Evolutionary conservation across 179 eudicot genomes (phyloP), one percentile per base, ranked within the genome.

Genomic region (Silene noctiflora): DNA sequence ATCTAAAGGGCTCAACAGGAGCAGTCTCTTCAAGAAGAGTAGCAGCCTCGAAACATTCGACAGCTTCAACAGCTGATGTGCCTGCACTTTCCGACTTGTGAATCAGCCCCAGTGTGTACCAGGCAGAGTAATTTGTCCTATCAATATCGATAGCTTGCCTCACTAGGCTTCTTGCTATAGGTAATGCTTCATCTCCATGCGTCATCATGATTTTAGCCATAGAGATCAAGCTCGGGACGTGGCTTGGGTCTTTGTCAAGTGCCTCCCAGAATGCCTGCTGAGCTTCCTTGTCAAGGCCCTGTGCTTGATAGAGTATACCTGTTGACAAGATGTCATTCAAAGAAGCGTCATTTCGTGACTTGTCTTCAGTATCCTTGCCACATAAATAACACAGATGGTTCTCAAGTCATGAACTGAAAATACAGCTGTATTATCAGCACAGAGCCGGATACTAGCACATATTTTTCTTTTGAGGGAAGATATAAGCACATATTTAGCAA

Each of bases 1-100:
- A 93, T 81, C 88, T 89, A 78, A 93, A 93, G 78, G 98, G 89
- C 81, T 95, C 98, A 63, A 93, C 80, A 6, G 99, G 97, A 64
- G 84, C 84, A n/a, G 98, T 91, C 56, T 89, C 91, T 77, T 86
- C 82, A 25, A 95, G 93, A 72, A 83, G 20, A 8, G 73, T 71
- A 46, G 98, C 97, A 75, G 93, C 90, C 79, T 79, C 79, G 19
- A 85, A 85, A 74, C 86, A 85, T 35, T 81, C 86, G 9, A 60
- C 61, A 56, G 88, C 84, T 70, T 85, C 86, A 2, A 42, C 63
- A 1, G 69, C 16, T 3, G 82, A 79, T 53, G 69, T 76, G 14
- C 78, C 77, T 19, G 56, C 70, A 35, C 87, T 85, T 51, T 81
- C 90, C 3, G 89, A 89, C 67, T 83, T 86, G 81, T 86, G 86